These are phyloP conservation scores for Corrigiola litoralis DNA, from an alignment of 179 eudicot species.

Conservation along the genomic window DNA sequence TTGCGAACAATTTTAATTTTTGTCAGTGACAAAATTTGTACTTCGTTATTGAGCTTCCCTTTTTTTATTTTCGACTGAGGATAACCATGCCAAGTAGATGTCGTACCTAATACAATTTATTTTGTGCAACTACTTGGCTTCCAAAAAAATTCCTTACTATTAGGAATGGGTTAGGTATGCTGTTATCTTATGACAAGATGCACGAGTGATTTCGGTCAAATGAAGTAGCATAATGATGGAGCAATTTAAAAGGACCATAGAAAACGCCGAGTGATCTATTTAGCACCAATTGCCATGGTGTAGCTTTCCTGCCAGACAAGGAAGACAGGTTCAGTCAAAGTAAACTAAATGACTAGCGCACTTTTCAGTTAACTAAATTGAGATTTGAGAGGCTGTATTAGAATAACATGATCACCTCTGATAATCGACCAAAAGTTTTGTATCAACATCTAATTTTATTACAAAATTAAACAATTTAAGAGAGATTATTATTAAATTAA, in stretches of 20 bases:
- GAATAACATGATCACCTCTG: background rate
- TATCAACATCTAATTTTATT: background rate
- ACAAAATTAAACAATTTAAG: too few species aligned
- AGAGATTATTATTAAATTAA: too few species aligned
- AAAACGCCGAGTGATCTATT: background rate
- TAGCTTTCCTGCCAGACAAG: background rate
- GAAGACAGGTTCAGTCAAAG: background rate
- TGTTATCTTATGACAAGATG: background rate
- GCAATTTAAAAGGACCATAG: background rate
- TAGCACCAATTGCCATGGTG: too few species aligned
- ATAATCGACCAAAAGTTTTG: background rate
- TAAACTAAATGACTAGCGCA: background rate
- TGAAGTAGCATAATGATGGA: background rate
- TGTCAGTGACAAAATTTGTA: too few species aligned
- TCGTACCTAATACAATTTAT: too few species aligned
- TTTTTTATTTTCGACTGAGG: too few species aligned
- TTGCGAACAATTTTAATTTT: too few species aligned
- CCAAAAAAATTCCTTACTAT: too few species aligned
- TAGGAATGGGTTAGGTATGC: too few species aligned
- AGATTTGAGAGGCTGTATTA: background rate
- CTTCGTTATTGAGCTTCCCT: too few species aligned
- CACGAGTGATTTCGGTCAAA: background rate
- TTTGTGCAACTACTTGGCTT: too few species aligned
- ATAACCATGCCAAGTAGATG: too few species aligned
- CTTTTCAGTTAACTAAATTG: background rate